These are phyloP conservation scores for Termitomyces sp. DNA, from an alignment of 768 basidiomycete genomes.

Conservation along the genomic window DNA sequence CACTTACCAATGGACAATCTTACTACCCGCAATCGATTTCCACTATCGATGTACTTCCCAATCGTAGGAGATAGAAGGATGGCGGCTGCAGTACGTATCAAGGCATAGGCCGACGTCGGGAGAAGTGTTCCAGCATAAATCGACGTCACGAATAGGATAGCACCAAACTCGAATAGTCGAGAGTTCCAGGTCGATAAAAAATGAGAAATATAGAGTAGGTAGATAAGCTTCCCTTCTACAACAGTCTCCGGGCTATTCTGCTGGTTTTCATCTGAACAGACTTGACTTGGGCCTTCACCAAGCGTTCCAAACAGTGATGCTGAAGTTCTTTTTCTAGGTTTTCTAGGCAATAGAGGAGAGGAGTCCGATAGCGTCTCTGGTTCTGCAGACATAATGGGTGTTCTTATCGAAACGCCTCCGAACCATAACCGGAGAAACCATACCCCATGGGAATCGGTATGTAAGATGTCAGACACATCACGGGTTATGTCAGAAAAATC, in stretches of 20 bases:
- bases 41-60: conserved; percentile 18
- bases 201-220: conserved; percentile 19
- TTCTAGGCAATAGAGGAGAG: not conserved
- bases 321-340: not conserved
- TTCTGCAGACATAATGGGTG: not conserved
- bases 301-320: not conserved
- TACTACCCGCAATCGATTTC: conserved; percentile 16
- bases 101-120: conserved; percentile 21
- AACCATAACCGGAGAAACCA: not conserved
- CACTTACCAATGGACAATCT: conserved; percentile 18
- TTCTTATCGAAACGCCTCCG: not conserved
- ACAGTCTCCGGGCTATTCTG: not conserved
- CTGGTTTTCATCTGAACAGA: not conserved
- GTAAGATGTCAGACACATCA: not conserved
- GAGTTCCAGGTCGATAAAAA: conserved; percentile 26
- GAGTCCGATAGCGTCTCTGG: not conserved
- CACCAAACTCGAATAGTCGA: conserved; percentile 23
- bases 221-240: not conserved
- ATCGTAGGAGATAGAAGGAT: conserved; percentile 16
- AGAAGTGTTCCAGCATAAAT: conserved; percentile 20
- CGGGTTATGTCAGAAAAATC: not conserved
- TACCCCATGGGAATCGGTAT: not conserved
- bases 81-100: conserved; percentile 16
- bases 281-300: not conserved
- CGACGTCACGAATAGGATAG: conserved; percentile 19